phyloP scores from a whole-genome alignment of 1,139 yeast genomes.

The Keqinozyma sinolaborantium region DNA sequence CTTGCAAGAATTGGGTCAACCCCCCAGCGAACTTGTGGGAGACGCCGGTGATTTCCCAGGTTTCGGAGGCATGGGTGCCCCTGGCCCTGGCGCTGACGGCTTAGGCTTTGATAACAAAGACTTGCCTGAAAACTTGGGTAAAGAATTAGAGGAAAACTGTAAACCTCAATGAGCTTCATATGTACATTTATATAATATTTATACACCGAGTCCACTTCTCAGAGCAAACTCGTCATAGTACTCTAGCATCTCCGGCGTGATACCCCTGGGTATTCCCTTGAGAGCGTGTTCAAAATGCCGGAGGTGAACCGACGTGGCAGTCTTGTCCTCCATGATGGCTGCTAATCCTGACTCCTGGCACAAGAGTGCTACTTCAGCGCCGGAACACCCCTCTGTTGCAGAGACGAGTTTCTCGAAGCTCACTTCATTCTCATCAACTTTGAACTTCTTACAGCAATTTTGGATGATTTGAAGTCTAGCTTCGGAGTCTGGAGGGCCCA shows the following conservation, averaged over 20 bases:
- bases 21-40: conserved; percentile 78
- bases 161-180: conserved; percentile 21
- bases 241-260: conserved; percentile 77
- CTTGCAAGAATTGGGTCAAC: conserved; percentile 82
- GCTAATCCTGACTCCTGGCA: conserved; percentile 95
- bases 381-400: conserved; percentile 93
- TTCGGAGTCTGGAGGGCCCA: conserved; percentile 79
- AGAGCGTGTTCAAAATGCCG: conserved; percentile 75
- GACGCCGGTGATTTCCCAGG: conserved; percentile 62
- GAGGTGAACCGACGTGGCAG: conserved; percentile 49
- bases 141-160: conserved; percentile 38
- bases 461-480: conserved; percentile 76
- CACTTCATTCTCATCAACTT: conserved; percentile 40
- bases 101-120: conserved; percentile 41
- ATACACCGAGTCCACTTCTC: conserved; percentile 33
- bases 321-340: conserved; percentile 77
- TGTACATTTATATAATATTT: conserved; percentile 5
- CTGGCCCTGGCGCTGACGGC: conserved; percentile 22
- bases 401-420: conserved; percentile 42
- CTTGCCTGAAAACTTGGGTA: conserved; percentile 47
- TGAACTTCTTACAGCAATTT: conserved; percentile 59
- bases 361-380: conserved; percentile 88
- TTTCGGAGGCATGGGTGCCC: conserved; percentile 34
- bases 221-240: conserved; percentile 68
- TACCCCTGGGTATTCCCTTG: conserved; percentile 64